Evolutionary conservation across 345 rosid genomes (phyloP), one percentile per base, ranked within the genome.

Genomic region (Noccaea bulbosa): DNA sequence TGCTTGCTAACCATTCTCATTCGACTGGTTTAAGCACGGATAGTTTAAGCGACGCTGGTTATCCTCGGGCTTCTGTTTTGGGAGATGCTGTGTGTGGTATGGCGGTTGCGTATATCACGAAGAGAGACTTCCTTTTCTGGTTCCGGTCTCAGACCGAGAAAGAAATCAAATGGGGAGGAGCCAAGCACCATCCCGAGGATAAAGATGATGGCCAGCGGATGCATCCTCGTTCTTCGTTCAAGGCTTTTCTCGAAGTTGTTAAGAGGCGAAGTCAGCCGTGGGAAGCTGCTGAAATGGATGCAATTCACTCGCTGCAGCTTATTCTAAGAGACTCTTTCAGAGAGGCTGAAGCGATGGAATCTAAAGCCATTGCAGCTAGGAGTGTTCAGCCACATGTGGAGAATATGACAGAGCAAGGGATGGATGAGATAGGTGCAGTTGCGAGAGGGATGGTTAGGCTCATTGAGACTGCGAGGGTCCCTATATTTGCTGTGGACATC

Each of bases 141-240:
- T 91, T 94, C 63, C 85, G 99, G 20, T 93, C 98, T 70, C 96
- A 94, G 52, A 85, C 97, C 2, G 99, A 79, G 15, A 88, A 94
- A 75, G 99, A 94, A 83, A 71, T 91, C 70, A 94, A 93, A 79
- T 93, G 98, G 98, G 97, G 98, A 66, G 98, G 98, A 17, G 98
- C 96, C 51, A 93, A 93, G 85, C 98, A 93, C 78, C 95, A 93
- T 53, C 98, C 97, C 0, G 88, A 83, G 84, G 95, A 93, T 60
- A 91, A 89, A 78, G 98, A 93, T 75, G 97, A 91, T 67, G 90
- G 96, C 8, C 94, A 84, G 71, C 82, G 94, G 78, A 93, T 93
- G 98, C 90, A 91, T 74, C 98, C 97, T 0, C 90, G 97, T 49
- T 94, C 93, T 49, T 94, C 99, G 9, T 94, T 94, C 80, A 82